Percentiles rank a stretch among this genome's conserved stretches.
Conservation (phyloP, 768 basidiomycete genomes). For the Leccinum subgranulosum region DNA sequence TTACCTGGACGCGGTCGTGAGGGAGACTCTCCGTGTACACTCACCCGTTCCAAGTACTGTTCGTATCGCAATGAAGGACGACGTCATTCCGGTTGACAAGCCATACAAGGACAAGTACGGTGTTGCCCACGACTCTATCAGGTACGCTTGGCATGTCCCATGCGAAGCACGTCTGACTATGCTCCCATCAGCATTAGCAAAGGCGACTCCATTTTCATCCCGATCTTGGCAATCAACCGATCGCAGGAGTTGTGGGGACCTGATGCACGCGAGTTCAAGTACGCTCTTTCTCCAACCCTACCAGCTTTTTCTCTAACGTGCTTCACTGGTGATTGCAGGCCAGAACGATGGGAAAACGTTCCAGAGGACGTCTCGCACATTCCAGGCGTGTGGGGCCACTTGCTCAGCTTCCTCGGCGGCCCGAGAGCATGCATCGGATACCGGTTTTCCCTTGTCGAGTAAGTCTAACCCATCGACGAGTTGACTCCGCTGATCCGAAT, state of each 20-base stretch:
- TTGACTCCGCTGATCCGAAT: background rate
- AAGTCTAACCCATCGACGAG: constrained; percentile 13
- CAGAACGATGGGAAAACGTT: constrained; percentile 50
- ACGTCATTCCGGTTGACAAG: constrained; percentile 46
- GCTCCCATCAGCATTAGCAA: constrained; percentile 35
- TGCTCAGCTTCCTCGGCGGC: constrained; percentile 62
- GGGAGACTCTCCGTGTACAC: constrained; percentile 58
- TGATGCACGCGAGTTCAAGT: constrained; percentile 62
- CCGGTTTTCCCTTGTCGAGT: constrained; percentile 62
- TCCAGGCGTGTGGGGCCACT: constrained; percentile 62
- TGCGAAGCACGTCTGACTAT: background rate
- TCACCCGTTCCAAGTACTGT: constrained; percentile 45
- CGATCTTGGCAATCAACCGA: constrained; percentile 52
- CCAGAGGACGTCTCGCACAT: constrained; percentile 43
- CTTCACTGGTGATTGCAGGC: background rate
- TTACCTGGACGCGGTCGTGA: constrained; percentile 68
- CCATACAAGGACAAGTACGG: constrained; percentile 47
- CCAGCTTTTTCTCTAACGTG: background rate
- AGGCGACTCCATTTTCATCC: constrained; percentile 46
- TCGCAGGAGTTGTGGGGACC: constrained; percentile 57
- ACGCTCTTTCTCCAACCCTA: too few species aligned
- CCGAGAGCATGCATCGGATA: constrained; percentile 67
- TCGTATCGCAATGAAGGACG: constrained; percentile 49
- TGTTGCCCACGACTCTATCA: constrained; percentile 36
- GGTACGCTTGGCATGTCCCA: constrained; percentile 21